Evolutionary conservation across 2,329 filamentous ascomycete genomes (phyloP), one percentile per base, ranked within the genome.

Genomic region (Aspergillus unguis): DNA sequence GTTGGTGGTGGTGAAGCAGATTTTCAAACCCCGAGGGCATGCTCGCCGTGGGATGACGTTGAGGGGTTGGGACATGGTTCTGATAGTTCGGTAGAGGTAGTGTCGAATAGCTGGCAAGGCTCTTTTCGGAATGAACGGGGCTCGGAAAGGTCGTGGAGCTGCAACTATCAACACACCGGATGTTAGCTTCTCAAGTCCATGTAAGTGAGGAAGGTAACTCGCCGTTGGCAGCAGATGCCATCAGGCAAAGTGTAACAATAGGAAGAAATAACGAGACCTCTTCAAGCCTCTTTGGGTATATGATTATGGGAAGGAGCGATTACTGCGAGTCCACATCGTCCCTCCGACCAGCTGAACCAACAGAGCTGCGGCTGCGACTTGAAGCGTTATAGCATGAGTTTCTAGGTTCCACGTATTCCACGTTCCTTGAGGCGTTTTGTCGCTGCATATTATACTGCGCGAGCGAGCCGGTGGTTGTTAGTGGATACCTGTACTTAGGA

Each of bases 11-110:
- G 23, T 73, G 65, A 25, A 73, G 64, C 29, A 73, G 59, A 29
- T 65, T 69, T 48, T 68, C 69, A 47, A 74, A 71, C 25, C 70
- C 71, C 17, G 65, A 62, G 11, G 70, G 70, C 53, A 71, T 64
- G 33, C 67, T 61, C 45, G 65, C 58, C 38, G 50, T 56, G n/a
- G 54, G 38, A 35, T 56, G 54, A 9, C 56, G 56, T 47, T 57
- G 54, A 10, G 33, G 48, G 25, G 56, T 56, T 46, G 61, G 58
- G 5, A 56, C 5, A 5, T 38, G 44, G 28, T 44, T 43, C 32
- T 50, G 49, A 32, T 60, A 52, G 42, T 55, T 58, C 38, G 57
- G 27, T 8, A 48, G 37, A 11, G 52, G 41, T 40, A 49, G 54
- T 43, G 54, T 47, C 26, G 55, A n/a, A 29, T 60, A 61, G 17